Conservation (phyloP, 495 filamentous ascomycete genomes). For the Penicillium robsamsonii region DNA sequence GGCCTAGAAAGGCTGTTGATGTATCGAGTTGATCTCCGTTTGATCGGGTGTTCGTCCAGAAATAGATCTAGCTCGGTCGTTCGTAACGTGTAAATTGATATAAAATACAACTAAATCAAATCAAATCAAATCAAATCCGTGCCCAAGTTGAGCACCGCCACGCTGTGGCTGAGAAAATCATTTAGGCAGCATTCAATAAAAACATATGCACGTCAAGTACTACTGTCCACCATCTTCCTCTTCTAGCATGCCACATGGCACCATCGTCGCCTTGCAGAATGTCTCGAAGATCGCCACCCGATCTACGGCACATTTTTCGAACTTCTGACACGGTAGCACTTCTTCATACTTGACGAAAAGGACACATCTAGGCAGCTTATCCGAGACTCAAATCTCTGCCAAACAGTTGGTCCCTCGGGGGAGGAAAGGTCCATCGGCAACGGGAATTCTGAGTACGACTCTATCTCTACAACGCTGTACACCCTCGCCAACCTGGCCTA, state of each 20-base stretch:
- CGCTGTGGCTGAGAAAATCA: background rate
- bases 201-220: slow-evolving; percentile 9
- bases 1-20: background rate
- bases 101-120: background rate
- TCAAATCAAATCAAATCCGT: background rate
- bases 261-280: slow-evolving; percentile 32
- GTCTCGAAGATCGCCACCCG: slow-evolving; percentile 21
- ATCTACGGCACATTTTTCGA: slow-evolving; percentile 24
- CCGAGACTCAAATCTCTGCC: slow-evolving; percentile 7
- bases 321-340: slow-evolving; percentile 31
- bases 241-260: slow-evolving; percentile 24
- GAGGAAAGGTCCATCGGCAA: background rate
- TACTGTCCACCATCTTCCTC: slow-evolving; percentile 9
- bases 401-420: background rate
- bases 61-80: background rate
- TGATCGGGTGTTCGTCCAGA: slow-evolving; percentile 7
- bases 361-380: background rate
- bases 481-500: slow-evolving; percentile 1
- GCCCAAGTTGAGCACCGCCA: background rate
- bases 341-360: slow-evolving; percentile 20
- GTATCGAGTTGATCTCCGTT: slow-evolving; percentile 17
- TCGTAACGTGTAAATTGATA: background rate
- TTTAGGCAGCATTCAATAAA: slow-evolving; percentile 6
- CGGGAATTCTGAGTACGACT: slow-evolving; percentile 21
- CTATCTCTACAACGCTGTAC: slow-evolving; percentile 9